Evolutionary conservation across 352 stramenopile genomes (phyloP), one percentile per base, ranked within the genome.

Genomic region (Phytopythium boreale): DNA sequence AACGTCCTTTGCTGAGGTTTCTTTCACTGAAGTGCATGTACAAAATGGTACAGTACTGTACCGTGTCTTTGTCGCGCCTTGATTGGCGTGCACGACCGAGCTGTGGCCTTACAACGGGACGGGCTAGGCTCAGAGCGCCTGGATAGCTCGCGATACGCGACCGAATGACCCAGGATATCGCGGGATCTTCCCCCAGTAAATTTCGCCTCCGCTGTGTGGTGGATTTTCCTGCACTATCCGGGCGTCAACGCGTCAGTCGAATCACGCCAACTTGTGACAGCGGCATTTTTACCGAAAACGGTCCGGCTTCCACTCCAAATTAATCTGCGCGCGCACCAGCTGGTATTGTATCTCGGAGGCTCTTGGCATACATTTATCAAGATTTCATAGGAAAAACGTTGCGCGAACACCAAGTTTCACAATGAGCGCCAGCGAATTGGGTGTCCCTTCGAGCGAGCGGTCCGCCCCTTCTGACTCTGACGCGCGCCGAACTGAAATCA

Each of bases 161-260:
- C 8, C 11, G 44, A 19, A 51, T 51, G 22, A 7, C n/a, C 9
- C 9, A 14, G 43, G 44, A 51, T 51, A 51, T 29, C 22, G 44
- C 44, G 22, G 44, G 44, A 51, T 53, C 22, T 34, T 19, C 39
- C 10, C 17, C 39, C 12, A n/a, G 12, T 10, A 46, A 46, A 46
- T 46, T 46, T 46, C 7, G 17, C 39, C 12, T 9, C 39, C 1
- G 15, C 15, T 46, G 1, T 46, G 4, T 46, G 44, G 22, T 53
- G 47, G 47, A 53, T 53, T 53, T n/a, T 53, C 22, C 14, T 31
- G 22, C 24, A 53, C 47, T 15, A 53, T 53, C 47, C 24, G n/a
- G 3, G 39, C 17, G 39, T 20, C 39, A 46, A 46, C 39, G 17
- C 39, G 14, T 46, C 14, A 2, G 11, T 43, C 12, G 12, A 53